Percentiles rank a stretch among this genome's conserved stretches.
These are phyloP conservation scores for Cucumis melo DNA, from an alignment of 306 rosid species.

Conservation along the genomic window DNA sequence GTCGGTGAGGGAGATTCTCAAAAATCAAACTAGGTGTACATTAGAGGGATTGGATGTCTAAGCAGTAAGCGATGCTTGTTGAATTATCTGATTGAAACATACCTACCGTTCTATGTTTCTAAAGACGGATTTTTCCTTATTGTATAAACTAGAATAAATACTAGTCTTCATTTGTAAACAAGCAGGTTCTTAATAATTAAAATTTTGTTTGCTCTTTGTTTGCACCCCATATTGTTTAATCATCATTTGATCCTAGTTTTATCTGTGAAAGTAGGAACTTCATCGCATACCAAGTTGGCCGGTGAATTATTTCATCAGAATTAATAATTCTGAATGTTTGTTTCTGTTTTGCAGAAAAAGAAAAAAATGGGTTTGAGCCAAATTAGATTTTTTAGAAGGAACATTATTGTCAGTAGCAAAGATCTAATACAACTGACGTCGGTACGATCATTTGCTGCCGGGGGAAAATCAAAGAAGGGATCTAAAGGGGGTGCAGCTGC, in stretches of 20 bases:
- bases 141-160: too few relatives aligned
- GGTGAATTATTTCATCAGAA: not conserved
- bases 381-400: conserved; percentile 21
- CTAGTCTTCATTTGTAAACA: too few relatives aligned
- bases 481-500: conserved; percentile 51
- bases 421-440: conserved; percentile 23
- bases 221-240: not conserved
- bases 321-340: not conserved
- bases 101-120: too few relatives aligned
- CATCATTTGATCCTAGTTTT: not conserved
- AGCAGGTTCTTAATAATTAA: too few relatives aligned
- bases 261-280: not conserved
- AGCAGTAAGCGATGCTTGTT: too few relatives aligned
- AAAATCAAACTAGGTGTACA: too few relatives aligned
- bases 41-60: too few relatives aligned
- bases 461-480: conserved; percentile 68
- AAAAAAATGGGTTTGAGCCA: conserved; percentile 38
- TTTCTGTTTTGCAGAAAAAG: not conserved
- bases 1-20: too few relatives aligned
- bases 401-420: conserved; percentile 10
- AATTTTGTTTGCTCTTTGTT: not conserved
- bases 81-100: too few relatives aligned
- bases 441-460: conserved; percentile 38
- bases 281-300: not conserved
- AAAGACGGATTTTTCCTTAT: too few relatives aligned